phyloP scores from a whole-genome alignment of 768 basidiomycete genomes.

The Leccinum truebloodii region DNA sequence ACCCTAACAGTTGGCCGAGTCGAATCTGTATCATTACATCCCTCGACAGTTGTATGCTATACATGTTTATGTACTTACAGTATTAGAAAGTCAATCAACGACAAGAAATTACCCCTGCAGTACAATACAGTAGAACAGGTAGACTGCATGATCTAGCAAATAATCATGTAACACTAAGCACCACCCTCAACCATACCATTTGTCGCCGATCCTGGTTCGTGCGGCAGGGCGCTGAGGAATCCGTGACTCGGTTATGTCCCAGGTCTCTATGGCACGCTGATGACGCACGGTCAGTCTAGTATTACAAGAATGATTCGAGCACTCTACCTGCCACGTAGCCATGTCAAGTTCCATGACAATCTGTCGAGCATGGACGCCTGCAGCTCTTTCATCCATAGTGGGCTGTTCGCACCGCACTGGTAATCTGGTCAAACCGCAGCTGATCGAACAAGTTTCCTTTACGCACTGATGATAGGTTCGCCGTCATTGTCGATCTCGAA shows the following conservation, averaged over 20 bases:
- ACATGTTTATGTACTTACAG: background rate
- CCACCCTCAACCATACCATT: conserved; percentile 65
- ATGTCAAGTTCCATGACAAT: conserved; percentile 91
- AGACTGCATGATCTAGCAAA: conserved; percentile 4
- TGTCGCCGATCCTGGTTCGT: conserved; percentile 54
- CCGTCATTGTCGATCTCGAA: conserved; percentile 67
- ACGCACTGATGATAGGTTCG: conserved; percentile 75
- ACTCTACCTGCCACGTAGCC: conserved; percentile 77
- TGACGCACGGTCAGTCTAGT: background rate
- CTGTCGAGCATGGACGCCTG: conserved; percentile 74
- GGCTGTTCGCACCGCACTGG: conserved; percentile 68
- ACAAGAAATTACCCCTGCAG: conserved; percentile 14
- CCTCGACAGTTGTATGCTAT: background rate
- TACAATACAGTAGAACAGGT: conserved; percentile 19
- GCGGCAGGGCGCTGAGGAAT: conserved; percentile 76
- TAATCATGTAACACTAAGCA: background rate
- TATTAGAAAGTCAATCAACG: background rate
- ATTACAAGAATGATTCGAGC: conserved; percentile 16
- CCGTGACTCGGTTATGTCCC: conserved; percentile 70
- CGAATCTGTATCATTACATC: conserved; percentile 2
- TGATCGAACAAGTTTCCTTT: background rate
- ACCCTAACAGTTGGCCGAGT: background rate
- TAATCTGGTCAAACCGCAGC: background rate
- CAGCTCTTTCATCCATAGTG: conserved; percentile 58
- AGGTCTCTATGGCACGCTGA: conserved; percentile 86